A percentile compares a stretch with the other conserved stretches of the same genome.
These are phyloP conservation scores for Penicillium egyptiacum DNA, from an alignment of 495 filamentous ascomycete species.

Conservation along the genomic window DNA sequence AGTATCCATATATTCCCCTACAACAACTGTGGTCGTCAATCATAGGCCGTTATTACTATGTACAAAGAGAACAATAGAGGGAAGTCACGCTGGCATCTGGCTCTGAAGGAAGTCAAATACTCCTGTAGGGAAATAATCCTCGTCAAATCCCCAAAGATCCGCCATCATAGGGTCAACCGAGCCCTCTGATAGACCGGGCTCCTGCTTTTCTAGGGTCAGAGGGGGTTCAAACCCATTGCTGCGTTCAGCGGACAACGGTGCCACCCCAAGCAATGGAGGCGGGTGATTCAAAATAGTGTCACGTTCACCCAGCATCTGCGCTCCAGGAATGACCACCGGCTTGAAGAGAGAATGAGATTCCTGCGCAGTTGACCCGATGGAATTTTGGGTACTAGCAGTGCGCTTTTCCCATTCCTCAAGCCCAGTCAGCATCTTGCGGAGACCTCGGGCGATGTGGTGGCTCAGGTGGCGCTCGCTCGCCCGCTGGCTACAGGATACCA, in stretches of 20 bases:
- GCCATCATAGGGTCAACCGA: constrained; percentile 51
- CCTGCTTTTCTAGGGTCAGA: constrained; percentile 25
- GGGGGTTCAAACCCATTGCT: constrained; percentile 36
- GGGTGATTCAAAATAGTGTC: constrained; percentile 45
- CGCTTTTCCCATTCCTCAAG: constrained; percentile 50
- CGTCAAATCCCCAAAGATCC: constrained; percentile 50
- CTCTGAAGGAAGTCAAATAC: constrained; percentile 52
- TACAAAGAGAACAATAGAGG: constrained; percentile 10
- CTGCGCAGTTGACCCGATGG: constrained; percentile 21
- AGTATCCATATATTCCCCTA: constrained; percentile 6
- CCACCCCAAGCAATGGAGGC: constrained; percentile 43
- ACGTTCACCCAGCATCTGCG: constrained; percentile 42
- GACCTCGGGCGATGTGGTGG: constrained; percentile 52
- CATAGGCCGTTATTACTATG: constrained; percentile 13
- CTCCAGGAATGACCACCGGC: constrained; percentile 40
- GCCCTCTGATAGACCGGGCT: constrained; percentile 44
- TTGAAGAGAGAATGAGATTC: constrained; percentile 42
- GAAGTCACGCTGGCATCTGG: constrained; percentile 44
- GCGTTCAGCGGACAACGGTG: constrained; percentile 47
- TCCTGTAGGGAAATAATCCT: constrained; percentile 51
- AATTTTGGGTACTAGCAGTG: constrained; percentile 25
- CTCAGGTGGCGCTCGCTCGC: constrained; percentile 56
- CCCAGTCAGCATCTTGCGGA: constrained; percentile 53
- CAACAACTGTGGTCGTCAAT: constrained; percentile 3
- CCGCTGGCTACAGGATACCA: constrained; percentile 48